Evolutionary conservation across 192 early-diverging fungal genomes (phyloP), one percentile per base, ranked within the genome.

Genomic region (Chytriomyces sp.): DNA sequence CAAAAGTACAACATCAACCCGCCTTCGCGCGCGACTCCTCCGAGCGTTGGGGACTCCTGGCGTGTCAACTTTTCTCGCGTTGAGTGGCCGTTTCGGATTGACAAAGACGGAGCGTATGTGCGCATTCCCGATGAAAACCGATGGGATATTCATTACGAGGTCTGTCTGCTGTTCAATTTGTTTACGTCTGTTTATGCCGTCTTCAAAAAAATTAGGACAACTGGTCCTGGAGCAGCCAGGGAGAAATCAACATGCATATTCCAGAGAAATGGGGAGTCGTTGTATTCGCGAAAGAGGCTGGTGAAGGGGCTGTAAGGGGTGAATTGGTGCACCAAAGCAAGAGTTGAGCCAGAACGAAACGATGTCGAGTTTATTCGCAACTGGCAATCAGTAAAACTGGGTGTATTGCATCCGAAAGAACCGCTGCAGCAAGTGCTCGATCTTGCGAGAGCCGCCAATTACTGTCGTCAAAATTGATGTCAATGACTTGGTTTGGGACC

Each of bases 1-100:
- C 64, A 75, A 50, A 75, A 75, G 35, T 75, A 75, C 62, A 75
- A 75, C 63, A 50, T 35, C 44, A 75, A 75, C n/a, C 73, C 73
- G 11, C 73, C 73, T 60, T 50, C 61, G 6, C 73, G 73, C 28
- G 43, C 47, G 5, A 75, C 73, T 48, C 73, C 73, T n/a, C 73
- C 73, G 5, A 66, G 50, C 8, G 6, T 43, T 23, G 73, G 63
- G 8, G 73, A 75, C 28, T 6, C 47, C 13, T 75, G 73, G 73
- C 61, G 73, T 2, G 66, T 75, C 48, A 75, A 75, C 35, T 75
- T 75, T 50, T 75, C 73, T 8, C 61, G 73, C 24, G 73, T 75
- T 7, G 62, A 75, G 45, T 75, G 73, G 73, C 9, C 9, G 35
- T 75, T 66, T 43, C 61, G 73, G 35, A 66, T 75, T 18, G 68